Evolutionary conservation across 805 yeast genomes (phyloP), one percentile per base, ranked within the genome.

Genomic region (Tetrapisispora iriomotensis): DNA sequence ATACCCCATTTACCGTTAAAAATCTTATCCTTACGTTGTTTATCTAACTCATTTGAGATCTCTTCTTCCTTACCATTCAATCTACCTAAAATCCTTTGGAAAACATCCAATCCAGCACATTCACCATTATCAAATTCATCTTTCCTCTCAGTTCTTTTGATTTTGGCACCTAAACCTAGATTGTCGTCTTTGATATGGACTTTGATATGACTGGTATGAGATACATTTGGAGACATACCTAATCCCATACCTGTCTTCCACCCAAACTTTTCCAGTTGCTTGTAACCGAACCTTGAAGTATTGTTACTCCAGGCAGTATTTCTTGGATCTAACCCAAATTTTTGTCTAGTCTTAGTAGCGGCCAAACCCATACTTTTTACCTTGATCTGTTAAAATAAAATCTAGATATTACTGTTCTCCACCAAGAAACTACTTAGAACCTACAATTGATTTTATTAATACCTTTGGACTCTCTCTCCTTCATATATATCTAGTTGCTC

Each of bases 261-360:
- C 14, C 98, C 98, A 55, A 79, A 66, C 48, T 75, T 79, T 45
- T 77, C 77, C 43, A 90, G 60, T 60, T 87, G 87, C 52, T 81
- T 75, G 58, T 83, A 96, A 0, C 98, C 98, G 54, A 90, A 90
- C 37, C 95, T 65, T 4, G 69, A 67, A 0, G 80, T 77, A 51
- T 85, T 84, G 54, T 86, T 86, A 20, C 96, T 81, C 98, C 98
- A 90, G 45, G 77, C 74, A 1, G 96, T 88, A 54, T 90, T 90
- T 54, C 97, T 69, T 14, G 98, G 98, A 64, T 90, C 98, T 27
- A 71, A 63, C 9, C 97, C 96, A 58, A 88, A 81, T 53, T 92
- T 72, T 53, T 83, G 94, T 54, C 83, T 86, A 10, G 71, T 75
- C 55, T 78, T 81, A 6, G 80, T 70, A 9, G 84, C 96, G 32